Evolutionary conservation across 2,329 filamentous ascomycete genomes (phyloP).

Genomic region (Celoporthe dispersa): DNA sequence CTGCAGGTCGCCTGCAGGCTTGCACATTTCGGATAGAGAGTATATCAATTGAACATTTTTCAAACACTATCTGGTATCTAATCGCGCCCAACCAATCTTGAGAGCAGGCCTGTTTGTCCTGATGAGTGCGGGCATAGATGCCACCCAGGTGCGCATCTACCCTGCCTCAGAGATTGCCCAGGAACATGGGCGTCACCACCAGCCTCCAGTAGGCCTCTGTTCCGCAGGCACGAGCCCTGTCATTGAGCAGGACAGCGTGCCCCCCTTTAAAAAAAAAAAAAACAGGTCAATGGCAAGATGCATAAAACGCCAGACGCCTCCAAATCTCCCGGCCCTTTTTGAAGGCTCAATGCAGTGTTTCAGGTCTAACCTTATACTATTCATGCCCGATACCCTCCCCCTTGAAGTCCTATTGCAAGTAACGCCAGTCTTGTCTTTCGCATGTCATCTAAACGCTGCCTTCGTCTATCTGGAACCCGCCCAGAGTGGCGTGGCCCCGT

Average conservation of each 20-base stretch:
- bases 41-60: background rate
- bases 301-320: conserved; percentile 18
- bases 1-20: background rate
- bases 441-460: conserved; percentile 9
- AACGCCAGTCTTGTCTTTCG: conserved; percentile 14
- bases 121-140: background rate
- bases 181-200: background rate
- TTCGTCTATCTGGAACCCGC: conserved; percentile 3
- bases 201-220: background rate
- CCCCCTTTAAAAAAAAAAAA: too few species aligned
- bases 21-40: background rate
- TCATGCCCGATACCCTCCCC: background rate
- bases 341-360: conserved; percentile 15
- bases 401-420: background rate
- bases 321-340: background rate
- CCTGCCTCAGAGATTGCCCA: background rate
- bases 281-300: background rate
- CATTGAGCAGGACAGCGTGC: background rate
- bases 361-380: conserved; percentile 14
- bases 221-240: background rate
- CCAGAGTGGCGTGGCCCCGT: background rate
- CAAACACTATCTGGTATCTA: background rate
- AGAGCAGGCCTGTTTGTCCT: background rate
- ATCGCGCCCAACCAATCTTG: background rate
- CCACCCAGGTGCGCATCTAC: background rate